Percentiles rank a stretch among this genome's conserved stretches.
Conservation (phyloP, 2,329 filamentous ascomycete species). For the Cryphonectria japonica region DNA sequence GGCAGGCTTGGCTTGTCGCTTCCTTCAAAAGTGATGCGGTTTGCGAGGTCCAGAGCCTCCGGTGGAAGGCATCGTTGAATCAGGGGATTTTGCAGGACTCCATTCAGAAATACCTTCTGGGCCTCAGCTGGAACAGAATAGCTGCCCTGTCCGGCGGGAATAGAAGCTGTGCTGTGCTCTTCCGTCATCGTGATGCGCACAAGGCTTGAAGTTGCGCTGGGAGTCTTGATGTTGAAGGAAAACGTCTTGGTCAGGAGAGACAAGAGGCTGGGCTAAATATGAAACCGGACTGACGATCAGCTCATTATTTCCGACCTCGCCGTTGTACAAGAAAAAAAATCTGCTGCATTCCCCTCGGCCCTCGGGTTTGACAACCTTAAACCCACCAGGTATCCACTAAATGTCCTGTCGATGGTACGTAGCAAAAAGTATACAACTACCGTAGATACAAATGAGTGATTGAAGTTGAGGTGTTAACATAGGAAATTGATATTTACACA, state of each 20-base stretch:
- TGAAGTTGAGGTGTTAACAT: not conserved
- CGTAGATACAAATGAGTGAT: not conserved
- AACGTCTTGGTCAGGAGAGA: not conserved
- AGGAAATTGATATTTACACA: too few species aligned
- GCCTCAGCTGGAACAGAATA: constrained; percentile 20
- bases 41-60: constrained; percentile 1
- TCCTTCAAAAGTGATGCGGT: constrained; percentile 46
- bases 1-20: constrained; percentile 49
- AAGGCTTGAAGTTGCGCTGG: not conserved
- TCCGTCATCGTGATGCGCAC: not conserved
- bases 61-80: not conserved
- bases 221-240: not conserved
- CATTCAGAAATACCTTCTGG: not conserved
- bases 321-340: not conserved
- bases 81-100: constrained; percentile 14
- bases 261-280: not conserved
- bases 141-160: not conserved
- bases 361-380: not conserved
- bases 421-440: not conserved
- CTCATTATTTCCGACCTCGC: not conserved
- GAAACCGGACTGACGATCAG: not conserved
- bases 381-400: not conserved
- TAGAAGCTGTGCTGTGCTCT: too few species aligned
- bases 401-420: not conserved
- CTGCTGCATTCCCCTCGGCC: not conserved